Base-by-base conservation (phyloP, 768 basidiomycete species). In the Termitomyces sp. region DNA sequence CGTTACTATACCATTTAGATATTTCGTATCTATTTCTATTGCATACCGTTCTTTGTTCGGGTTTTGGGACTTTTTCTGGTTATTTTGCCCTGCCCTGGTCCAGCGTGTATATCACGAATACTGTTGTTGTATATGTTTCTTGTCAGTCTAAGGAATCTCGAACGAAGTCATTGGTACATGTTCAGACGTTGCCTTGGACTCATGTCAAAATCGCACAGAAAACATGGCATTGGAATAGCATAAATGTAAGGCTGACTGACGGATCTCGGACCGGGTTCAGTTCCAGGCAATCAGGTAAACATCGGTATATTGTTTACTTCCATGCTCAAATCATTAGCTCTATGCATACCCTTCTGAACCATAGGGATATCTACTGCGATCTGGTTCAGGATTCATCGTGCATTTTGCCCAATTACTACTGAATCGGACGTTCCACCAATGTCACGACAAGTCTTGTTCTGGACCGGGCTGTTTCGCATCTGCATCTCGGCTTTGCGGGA, bases 1-100 rank as follows among this genome's bases (percentile, higher is more conserved):
- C 50, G 36, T 60, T 49, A 47, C 20, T 60, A 56, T 60, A 60
- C 60, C 60, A 56, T 60, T 12, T 32, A 29, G 10, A 32, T 31
- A 20, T 6, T 17, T 10, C 32, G 25, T 14, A 47, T 47, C 14
- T 15, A 34, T 42, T 11, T 6, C 37, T 3, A 25, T 60, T 45
- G n/a, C 29, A 57, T 49, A 31, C 37, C 37, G 43, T 45, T 20
- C 2, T 50, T 3, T 14, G 8, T 52, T 15, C 17, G 49, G 47
- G 57, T 36, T 32, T 20, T 10, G 32, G 40, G 31, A 50, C n/a
- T 32, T 43, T 8, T 51, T 31, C 15, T 8, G 12, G 25, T 25
- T 31, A 12, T 14, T 59, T 20, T 34, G 4, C 31, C 42, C 40
- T 42, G 7, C 50, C 58, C 57, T 31, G 12, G 3, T 36, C 47